A percentile compares a stretch with the other conserved stretches of the same genome.
Conservation (phyloP, 208 protist genomes). For the Endotrypanum monterogeii region DNA sequence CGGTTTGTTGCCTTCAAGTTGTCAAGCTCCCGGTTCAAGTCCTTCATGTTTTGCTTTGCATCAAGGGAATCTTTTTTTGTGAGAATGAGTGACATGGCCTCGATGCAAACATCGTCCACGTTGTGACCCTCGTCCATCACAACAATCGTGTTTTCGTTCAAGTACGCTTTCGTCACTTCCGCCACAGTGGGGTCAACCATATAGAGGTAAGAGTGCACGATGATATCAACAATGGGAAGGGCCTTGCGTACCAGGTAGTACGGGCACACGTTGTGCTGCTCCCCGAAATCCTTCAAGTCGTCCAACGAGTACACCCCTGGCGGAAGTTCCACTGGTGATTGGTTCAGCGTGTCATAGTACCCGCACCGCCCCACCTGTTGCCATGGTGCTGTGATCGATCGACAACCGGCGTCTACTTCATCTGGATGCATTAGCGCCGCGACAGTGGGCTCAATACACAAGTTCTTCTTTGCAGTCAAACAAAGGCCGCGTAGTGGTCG, state of each 20-base stretch:
- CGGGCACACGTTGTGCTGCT: constrained; percentile 93
- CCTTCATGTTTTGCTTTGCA: constrained; percentile 84
- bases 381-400: constrained; percentile 95
- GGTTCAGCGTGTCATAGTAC: constrained; percentile 84
- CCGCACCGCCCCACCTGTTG: constrained; percentile 60
- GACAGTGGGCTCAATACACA: constrained; percentile 96
- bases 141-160: constrained; percentile 96
- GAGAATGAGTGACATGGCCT: constrained; percentile 97
- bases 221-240: constrained; percentile 95
- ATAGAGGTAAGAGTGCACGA: constrained; percentile 99
- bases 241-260: constrained; percentile 93
- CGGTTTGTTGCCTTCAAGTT: constrained; percentile 88
- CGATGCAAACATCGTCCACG: constrained; percentile 99
- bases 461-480: constrained; percentile 93
- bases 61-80: constrained; percentile 88
- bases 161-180: constrained; percentile 89
- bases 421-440: constrained; percentile 56
- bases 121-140: constrained; percentile 99
- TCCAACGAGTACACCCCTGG: constrained; percentile 97
- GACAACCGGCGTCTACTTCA: constrained; percentile 95
- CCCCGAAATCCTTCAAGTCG: constrained; percentile 94
- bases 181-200: constrained; percentile 98
- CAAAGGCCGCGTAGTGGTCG: constrained; percentile 80
- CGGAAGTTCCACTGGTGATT: constrained; percentile 67
- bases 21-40: constrained; percentile 71